Evolutionary conservation across 768 basidiomycete genomes (phyloP), one percentile per base, ranked within the genome.

Genomic region (Calocybe gangraenosa): DNA sequence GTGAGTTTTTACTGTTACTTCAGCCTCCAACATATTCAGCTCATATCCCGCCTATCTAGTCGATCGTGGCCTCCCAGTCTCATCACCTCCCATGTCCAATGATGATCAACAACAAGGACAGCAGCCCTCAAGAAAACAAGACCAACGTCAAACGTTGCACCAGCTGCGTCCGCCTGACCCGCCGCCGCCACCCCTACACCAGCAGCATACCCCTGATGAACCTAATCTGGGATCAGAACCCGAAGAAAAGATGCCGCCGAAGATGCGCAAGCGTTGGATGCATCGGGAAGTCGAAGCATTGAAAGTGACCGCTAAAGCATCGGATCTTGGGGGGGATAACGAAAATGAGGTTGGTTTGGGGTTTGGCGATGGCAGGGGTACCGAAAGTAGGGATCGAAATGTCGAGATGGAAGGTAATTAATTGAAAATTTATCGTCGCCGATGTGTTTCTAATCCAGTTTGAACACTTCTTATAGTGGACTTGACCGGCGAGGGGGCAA

Each of bases 181-280:
- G 25, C 25, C 25, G 5, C 25, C 25, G 25, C 25, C 25, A 28
- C 25, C 25, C 11, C 25, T 28, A 6, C 25, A 28, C 25, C 6
- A 28, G 11, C 5, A 28, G 6, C 6, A 28, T 17, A 41, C 46
- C 3, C 25, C 38, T 30, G 40, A 51, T 34, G 55, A 39, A 7
- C n/a, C 11, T 20, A 25, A 33, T n/a, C 31, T 23, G n/a, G 40
- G 42, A 28, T 28, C 25, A 11, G 51, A 44, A 21, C 42, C 45
- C 31, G 68, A 72, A 44, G 70, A 70, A 9, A 63, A 61, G 39
- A 68, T 84, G 53, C 83, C 82, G 4, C 82, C 82, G 3, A 80
- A 79, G 61, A 75, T 85, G 75, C 68, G 83, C 31, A 85, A 81
- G 45, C 52, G 59, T 38, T 72, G 71, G 71, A 70, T 68, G 34